Evolutionary conservation across 441 rosid genomes (phyloP).

Genomic region (Eruca vesicaria): DNA sequence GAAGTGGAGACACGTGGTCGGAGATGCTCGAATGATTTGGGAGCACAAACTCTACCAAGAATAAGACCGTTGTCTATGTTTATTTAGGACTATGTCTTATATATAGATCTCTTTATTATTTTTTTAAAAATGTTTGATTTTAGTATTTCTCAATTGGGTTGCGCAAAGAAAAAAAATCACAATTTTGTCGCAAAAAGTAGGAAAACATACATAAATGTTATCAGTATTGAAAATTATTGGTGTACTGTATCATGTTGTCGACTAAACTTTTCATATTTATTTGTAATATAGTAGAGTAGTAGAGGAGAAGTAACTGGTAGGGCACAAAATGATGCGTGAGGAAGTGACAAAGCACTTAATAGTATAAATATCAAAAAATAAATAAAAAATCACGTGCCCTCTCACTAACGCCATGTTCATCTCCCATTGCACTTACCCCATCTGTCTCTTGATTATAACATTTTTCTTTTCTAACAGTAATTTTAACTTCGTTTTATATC

Average conservation of each 20-base stretch:
- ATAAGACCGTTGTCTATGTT: constrained; percentile 24
- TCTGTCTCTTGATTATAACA: constrained; percentile 22
- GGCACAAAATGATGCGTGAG: constrained; percentile 31
- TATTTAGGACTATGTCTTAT: background rate
- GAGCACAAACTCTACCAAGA: constrained; percentile 34
- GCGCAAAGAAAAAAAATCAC: background rate
- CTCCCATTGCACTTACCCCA: constrained; percentile 28
- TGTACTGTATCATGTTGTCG: background rate
- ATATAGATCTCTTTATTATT: background rate
- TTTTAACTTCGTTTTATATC: background rate
- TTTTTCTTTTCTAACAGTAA: background rate
- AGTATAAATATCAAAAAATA: no score
- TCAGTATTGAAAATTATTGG: background rate
- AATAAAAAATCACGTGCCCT: constrained; percentile 37
- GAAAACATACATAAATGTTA: background rate
- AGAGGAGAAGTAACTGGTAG: constrained; percentile 27
- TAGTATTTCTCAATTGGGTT: background rate
- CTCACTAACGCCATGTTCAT: constrained; percentile 35
- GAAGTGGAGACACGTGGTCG: constrained; percentile 42
- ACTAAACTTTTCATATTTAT: background rate
- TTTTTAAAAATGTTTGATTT: background rate
- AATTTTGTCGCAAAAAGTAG: background rate
- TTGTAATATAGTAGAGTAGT: background rate
- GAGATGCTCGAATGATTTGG: constrained; percentile 34
- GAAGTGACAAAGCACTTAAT: constrained; percentile 38